These are phyloP conservation scores for Hypoxylon perforatum DNA, from an alignment of 495 filamentous ascomycete genomes.

Conservation along the genomic window DNA sequence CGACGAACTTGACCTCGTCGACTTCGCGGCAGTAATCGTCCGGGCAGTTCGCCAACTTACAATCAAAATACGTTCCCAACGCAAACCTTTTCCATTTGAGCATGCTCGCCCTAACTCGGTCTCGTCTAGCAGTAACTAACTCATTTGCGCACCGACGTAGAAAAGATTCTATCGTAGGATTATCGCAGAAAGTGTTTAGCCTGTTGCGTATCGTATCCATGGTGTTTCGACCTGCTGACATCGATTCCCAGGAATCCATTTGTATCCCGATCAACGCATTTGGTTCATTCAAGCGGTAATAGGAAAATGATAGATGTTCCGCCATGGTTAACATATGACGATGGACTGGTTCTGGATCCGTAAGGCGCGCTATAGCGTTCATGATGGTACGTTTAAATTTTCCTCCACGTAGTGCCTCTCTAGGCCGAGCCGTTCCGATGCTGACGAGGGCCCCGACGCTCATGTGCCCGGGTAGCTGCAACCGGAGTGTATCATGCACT, in stretches of 20 bases:
- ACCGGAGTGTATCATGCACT: conserved; percentile 38
- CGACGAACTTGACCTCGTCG: conserved; percentile 8
- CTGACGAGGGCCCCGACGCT: conserved; percentile 36
- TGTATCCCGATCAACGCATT: not conserved
- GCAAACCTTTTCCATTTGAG: conserved; percentile 18
- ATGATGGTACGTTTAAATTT: not conserved
- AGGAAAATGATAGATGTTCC: not conserved
- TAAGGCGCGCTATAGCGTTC: conserved; percentile 4
- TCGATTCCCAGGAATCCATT: conserved; percentile 28
- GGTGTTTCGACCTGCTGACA: conserved; percentile 1
- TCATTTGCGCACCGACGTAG: conserved; percentile 11
- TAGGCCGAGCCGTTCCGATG: conserved; percentile 43
- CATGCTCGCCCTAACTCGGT: not conserved
- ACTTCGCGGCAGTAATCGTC: not conserved
- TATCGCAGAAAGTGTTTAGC: not conserved
- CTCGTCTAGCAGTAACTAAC: conserved; percentile 11
- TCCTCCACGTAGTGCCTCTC: not conserved
- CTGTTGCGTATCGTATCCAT: not conserved
- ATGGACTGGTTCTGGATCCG: conserved; percentile 20
- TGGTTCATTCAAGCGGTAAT: conserved; percentile 19
- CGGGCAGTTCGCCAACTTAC: conserved; percentile 2
- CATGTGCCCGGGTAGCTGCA: conserved; percentile 24
- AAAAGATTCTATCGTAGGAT: not conserved
- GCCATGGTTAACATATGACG: not conserved
- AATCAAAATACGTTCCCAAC: conserved; percentile 12